Evolutionary conservation across 2,329 filamentous ascomycete species (phyloP), one percentile per base, ranked within the genome.

Genomic region (Dothideomycetidae sp.): DNA sequence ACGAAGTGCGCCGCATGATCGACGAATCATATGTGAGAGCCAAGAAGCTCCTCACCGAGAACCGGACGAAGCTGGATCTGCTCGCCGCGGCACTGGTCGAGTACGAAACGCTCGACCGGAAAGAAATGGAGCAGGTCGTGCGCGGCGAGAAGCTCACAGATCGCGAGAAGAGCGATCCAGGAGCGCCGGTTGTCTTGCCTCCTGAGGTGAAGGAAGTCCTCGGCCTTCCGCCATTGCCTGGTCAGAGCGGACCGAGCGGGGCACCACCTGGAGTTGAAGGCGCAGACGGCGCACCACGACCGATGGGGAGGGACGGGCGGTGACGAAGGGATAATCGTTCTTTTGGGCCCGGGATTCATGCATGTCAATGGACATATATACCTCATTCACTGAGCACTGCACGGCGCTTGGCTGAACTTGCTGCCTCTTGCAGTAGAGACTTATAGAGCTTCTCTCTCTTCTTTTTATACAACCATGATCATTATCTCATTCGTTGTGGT

Each of bases 61-160:
- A 81, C 56, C 75, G 85, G 39, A 78, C 80, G 42, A 88, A 93
- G 57, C 70, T 98, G 5, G 88, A 98, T 50, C 66, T 83, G 9
- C 66, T 98, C 7, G 88, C 90, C 17, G 77, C 86, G 52, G 90
- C 86, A 4, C 69, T 98, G 7, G 75, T 98, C 21, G 78, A 94
- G 58, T 96, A 94, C 58, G 90, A 98, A 66, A 94, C 85, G 0
- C 63, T 98, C 36, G 80, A 81, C 56, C 81, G 79, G 57, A 76
- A 80, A 3, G 90, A 98, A 58, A 92, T 96, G 45, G 76, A 86
- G 57, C 83, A 81, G 64, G 82, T 96, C 4, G 77, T 98, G 45
- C 74, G 73, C 36, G 90, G 90, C 23, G 84, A 94, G 61, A 78
- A 81, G 53, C 64, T 98, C 26, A 67, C 76, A 1, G 70, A 72